Evolutionary conservation across 768 basidiomycete species (phyloP).

Genomic region (Mycena haematopus): DNA sequence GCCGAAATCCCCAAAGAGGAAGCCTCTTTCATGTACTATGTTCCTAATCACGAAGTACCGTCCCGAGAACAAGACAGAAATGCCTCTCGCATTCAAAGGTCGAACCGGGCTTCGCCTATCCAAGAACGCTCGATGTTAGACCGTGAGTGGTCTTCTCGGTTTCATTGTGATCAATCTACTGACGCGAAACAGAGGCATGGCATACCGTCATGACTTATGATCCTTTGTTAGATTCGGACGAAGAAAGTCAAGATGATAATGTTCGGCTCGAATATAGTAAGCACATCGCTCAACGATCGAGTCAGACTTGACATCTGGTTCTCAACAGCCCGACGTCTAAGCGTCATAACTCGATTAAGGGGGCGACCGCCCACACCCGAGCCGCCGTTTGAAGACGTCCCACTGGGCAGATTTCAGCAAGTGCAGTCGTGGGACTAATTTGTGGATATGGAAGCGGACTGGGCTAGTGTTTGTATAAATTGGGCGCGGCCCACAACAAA

Average conservation of each 20-base stretch:
- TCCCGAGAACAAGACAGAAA: conserved; percentile 3
- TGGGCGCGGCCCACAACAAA: conserved; percentile 28
- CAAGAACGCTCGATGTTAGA: conserved; percentile 53
- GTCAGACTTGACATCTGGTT: conserved; percentile 5
- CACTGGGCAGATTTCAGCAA: conserved; percentile 27
- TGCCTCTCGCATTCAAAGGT: conserved; percentile 22
- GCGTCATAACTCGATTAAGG: conserved; percentile 58
- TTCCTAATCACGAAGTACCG: conserved; percentile 45
- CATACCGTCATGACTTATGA: conserved; percentile 66
- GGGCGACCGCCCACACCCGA: conserved; percentile 58
- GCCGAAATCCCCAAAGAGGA: conserved; percentile 49
- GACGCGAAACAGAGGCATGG: conserved; percentile 68
- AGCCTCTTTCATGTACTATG: conserved; percentile 56
- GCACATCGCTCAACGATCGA: conserved; percentile 1
- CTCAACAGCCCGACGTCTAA: conserved; percentile 54
- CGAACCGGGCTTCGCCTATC: conserved; percentile 21
- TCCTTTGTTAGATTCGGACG: conserved; percentile 76
- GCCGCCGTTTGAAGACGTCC: conserved; percentile 33
- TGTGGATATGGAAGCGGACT: conserved; percentile 1
- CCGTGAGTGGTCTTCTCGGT: conserved; percentile 40
- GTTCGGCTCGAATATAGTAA: conserved; percentile 69
- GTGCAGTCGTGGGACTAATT: conserved; percentile 28
- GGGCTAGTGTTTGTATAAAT: conserved; percentile 6
- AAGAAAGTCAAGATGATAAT: conserved; percentile 70
- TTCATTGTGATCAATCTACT: conserved; percentile 13